These are phyloP conservation scores for Neurospora sp. DNA, from an alignment of 495 filamentous ascomycete genomes.

Conservation along the genomic window DNA sequence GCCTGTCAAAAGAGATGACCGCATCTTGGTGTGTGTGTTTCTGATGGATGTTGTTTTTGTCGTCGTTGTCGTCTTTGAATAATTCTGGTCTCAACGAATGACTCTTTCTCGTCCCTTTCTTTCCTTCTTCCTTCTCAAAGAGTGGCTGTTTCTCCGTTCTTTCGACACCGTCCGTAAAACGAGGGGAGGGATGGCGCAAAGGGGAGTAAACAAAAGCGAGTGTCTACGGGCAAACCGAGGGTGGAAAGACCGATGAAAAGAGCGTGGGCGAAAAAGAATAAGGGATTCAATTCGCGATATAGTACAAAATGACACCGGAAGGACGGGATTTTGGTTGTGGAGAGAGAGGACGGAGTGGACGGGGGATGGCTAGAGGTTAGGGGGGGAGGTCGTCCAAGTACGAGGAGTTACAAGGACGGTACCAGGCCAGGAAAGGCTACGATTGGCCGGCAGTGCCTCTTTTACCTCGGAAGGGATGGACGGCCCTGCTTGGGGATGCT, in stretches of 20 bases:
- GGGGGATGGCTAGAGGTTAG: background rate
- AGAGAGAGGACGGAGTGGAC: background rate
- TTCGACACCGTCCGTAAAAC: background rate
- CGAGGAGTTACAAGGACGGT: background rate
- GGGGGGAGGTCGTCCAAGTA: background rate
- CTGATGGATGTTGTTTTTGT: background rate
- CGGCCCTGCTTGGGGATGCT: background rate
- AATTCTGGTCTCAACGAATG: background rate
- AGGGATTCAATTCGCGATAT: background rate
- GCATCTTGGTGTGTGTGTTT: constrained; percentile 10
- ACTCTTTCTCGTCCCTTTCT: background rate
- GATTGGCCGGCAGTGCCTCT: background rate
- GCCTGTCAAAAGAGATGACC: constrained; percentile 11
- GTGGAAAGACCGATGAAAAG: background rate
- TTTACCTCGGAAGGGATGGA: background rate
- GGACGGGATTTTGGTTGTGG: background rate
- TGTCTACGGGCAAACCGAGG: background rate
- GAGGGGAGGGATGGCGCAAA: background rate
- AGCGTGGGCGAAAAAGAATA: background rate
- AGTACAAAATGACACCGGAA: background rate
- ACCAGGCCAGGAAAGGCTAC: background rate
- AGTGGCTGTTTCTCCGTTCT: constrained; percentile 5
- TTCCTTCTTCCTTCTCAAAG: constrained; percentile 8
- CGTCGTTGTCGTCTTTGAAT: background rate
- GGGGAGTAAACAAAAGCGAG: background rate